A percentile compares a stretch with the other conserved stretches of the same genome.
Conservation (phyloP, 768 basidiomycete species). For the Lactarius sp. region DNA sequence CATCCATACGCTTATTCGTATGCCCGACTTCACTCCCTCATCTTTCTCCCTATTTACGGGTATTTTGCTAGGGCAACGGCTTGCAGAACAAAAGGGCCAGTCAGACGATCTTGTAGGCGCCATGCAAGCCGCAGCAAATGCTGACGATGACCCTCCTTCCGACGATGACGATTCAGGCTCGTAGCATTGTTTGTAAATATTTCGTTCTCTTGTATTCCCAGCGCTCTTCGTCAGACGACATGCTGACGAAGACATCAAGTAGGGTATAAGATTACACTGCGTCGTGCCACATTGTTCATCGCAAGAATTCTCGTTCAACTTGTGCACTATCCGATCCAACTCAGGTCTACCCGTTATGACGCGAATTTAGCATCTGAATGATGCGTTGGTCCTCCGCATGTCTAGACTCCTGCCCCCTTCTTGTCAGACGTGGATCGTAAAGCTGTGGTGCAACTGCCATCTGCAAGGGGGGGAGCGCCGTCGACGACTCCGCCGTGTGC, state of each 20-base stretch:
- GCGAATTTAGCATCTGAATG: slow-evolving; percentile 53
- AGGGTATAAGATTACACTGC: slow-evolving; percentile 21
- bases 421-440: slow-evolving; percentile 29
- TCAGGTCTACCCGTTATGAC: slow-evolving; percentile 31
- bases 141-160: slow-evolving; percentile 46
- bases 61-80: slow-evolving; percentile 55
- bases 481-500: slow-evolving; percentile 26
- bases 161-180: slow-evolving; percentile 56
- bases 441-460: slow-evolving; percentile 34
- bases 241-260: slow-evolving; percentile 16
- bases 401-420: slow-evolving; percentile 34
- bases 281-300: slow-evolving; percentile 6
- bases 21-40: slow-evolving; percentile 33
- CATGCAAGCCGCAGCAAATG: slow-evolving; percentile 68
- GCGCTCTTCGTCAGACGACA: not conserved
- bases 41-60: not conserved
- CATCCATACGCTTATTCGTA: slow-evolving; percentile 89
- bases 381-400: slow-evolving; percentile 56
- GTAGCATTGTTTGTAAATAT: not conserved
- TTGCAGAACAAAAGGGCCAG: slow-evolving; percentile 73
- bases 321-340: not conserved
- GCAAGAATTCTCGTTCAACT: slow-evolving; percentile 6
- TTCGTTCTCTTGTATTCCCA: slow-evolving; percentile 7
- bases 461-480: slow-evolving; percentile 40
- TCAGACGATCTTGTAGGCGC: slow-evolving; percentile 78